Conservation (phyloP, 1,139 yeast genomes). For the Arxiozyma bovina region DNA sequence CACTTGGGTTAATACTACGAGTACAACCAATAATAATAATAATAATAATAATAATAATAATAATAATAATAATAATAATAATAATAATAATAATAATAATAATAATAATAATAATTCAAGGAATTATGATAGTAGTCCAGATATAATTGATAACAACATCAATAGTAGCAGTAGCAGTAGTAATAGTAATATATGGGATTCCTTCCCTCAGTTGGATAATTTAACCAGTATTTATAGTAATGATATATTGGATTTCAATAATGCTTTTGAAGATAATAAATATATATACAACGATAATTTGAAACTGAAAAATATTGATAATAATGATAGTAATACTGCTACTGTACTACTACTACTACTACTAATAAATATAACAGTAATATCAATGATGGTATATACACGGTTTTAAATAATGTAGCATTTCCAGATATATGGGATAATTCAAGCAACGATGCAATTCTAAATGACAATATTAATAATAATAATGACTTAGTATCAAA, state of each 20-base stretch:
- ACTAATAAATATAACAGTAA: neutral
- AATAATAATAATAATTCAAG: neutral
- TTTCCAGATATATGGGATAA: slow-evolving; percentile 9
- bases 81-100: neutral
- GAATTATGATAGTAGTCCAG: neutral
- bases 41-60: neutral
- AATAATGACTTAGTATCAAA: neutral
- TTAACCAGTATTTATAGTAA: neutral
- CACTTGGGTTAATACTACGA: neutral
- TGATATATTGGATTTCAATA: neutral
- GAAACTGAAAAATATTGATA: neutral
- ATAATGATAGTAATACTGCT: neutral
- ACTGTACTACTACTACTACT: neutral
- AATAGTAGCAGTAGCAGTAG: neutral
- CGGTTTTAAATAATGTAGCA: slow-evolving; percentile 3
- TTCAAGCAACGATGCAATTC: neutral
- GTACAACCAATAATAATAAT: neutral
- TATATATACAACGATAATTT: neutral
- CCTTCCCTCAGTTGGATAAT: neutral
- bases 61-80: neutral
- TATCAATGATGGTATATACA: neutral
- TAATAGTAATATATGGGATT: neutral
- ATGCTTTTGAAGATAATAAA: neutral
- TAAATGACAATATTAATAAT: neutral
- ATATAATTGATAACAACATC: neutral